Evolutionary conservation across 495 filamentous ascomycete genomes (phyloP), one percentile per base, ranked within the genome.

Genomic region (Chaetomium fimeti): DNA sequence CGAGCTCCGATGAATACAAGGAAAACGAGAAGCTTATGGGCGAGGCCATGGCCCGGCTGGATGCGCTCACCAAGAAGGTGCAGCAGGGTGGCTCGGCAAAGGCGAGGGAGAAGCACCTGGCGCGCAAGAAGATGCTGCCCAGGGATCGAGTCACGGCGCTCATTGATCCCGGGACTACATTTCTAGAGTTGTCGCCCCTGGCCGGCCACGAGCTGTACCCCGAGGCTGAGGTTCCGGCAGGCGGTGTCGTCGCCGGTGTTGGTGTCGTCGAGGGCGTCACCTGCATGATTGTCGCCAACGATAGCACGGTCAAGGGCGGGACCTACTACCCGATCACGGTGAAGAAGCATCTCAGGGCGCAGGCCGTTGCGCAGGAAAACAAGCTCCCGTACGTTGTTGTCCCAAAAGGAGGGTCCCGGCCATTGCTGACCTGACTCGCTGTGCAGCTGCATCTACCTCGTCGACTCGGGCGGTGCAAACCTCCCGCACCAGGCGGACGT

Each of bases 311-410:
- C 66, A 98, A 98, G 78, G 94, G 95, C n/a, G 94, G 94, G 53
- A 97, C 95, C 2, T 98, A 98, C 78, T 98, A 92, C 75, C 94
- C 94, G 0, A 93, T 98, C 58, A 98, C 94, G 2, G 92, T 98
- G 38, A 97, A 97, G 80, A 98, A 98, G 78, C 95, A 98, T 77
- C 81, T 98, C 16, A 87, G 94, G 61, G 94, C 94, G 25, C 94
- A 98, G 75, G 88, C 86, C 27, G 89, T 98, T 61, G 94, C 94
- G 2, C 84, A 91, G 65, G 90, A 98, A 75, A 98, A 98, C 71
- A 86, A 85, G 63, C 72, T 79, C 12, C 83, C 83, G 82, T 85
- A 70, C 69, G 81, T 77, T 38, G 28, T 20, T 53, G 32, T 45
- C 22, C 1, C 16, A 4, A 1, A 36, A 12, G 6, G 43, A 57